These are phyloP conservation scores for Arachnopeziza araneosa DNA, from an alignment of 2,329 filamentous ascomycete genomes.

Conservation along the genomic window DNA sequence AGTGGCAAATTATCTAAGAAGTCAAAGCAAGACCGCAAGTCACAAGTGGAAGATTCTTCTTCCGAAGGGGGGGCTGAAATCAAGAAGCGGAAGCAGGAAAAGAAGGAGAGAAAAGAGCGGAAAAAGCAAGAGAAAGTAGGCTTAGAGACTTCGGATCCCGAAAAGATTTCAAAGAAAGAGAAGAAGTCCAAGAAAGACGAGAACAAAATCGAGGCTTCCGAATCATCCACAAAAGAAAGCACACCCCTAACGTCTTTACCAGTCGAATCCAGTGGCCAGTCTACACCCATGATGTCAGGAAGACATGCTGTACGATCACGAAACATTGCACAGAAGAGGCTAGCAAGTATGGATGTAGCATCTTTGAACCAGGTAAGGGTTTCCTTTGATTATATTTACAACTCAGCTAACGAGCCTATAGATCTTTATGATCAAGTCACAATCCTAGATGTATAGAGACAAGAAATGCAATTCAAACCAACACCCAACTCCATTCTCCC, in stretches of 20 bases:
- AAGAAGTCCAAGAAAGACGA: slow-evolving; percentile 35
- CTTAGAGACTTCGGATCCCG: slow-evolving; percentile 20
- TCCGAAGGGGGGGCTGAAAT: slow-evolving; percentile 26
- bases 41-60: slow-evolving; percentile 3
- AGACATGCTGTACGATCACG: slow-evolving; percentile 72
- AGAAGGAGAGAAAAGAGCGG: slow-evolving; percentile 36
- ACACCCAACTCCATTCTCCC: neutral
- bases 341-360: slow-evolving; percentile 73
- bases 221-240: slow-evolving; percentile 19
- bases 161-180: slow-evolving; percentile 32
- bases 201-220: slow-evolving; percentile 30
- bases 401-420: slow-evolving; percentile 25
- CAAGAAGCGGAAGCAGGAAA: slow-evolving; percentile 26
- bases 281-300: slow-evolving; percentile 42
- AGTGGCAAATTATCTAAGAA: slow-evolving; percentile 28
- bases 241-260: slow-evolving; percentile 28
- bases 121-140: slow-evolving; percentile 38
- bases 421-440: slow-evolving; percentile 65
- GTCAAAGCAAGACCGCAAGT: slow-evolving; percentile 22
- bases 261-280: slow-evolving; percentile 38
- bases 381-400: neutral
- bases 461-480: neutral
- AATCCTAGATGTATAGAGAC: slow-evolving; percentile 20
- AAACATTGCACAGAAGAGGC: slow-evolving; percentile 83
- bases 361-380: slow-evolving; percentile 75